These are phyloP conservation scores for Phaeoacremonium minimum DNA, from an alignment of 2,329 filamentous ascomycete species.

Conservation along the genomic window DNA sequence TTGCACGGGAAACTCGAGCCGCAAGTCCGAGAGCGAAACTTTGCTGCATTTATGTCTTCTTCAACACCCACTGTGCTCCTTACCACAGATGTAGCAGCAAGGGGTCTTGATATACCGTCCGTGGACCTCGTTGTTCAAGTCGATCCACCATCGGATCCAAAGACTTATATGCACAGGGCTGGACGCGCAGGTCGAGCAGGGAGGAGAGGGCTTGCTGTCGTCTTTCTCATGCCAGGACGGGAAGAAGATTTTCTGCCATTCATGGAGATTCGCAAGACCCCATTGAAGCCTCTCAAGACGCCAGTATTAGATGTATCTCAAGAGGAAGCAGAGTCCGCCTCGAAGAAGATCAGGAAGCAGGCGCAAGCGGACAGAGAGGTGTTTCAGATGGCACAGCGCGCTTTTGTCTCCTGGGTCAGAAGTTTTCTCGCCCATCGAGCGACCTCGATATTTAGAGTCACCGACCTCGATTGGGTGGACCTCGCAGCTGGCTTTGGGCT, in stretches of 20 bases:
- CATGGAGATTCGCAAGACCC: conserved; percentile 81
- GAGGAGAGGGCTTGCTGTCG: conserved; percentile 38
- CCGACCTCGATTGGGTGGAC: conserved; percentile 80
- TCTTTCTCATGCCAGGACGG: conserved; percentile 52
- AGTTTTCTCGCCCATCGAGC: conserved; percentile 90
- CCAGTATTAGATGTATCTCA: conserved; percentile 55
- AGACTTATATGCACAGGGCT: conserved; percentile 91
- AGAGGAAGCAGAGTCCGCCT: conserved; percentile 47
- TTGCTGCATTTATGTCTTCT: conserved; percentile 71
- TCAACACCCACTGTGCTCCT: conserved; percentile 75
- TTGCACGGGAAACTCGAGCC: conserved; percentile 90
- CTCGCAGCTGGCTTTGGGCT: conserved; percentile 82
- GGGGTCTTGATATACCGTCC: conserved; percentile 86
- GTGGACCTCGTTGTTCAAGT: conserved; percentile 90
- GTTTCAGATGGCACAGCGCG: conserved; percentile 84
- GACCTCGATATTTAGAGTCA: conserved; percentile 80
- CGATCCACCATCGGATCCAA: conserved; percentile 79
- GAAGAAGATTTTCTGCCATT: conserved; percentile 92
- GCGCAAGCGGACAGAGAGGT: conserved; percentile 58
- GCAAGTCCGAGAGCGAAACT: conserved; percentile 84
- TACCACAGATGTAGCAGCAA: conserved; percentile 87
- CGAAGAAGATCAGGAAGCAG: conserved; percentile 20
- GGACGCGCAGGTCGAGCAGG: conserved; percentile 89
- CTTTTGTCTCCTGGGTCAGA: conserved; percentile 90
- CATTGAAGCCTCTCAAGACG: conserved; percentile 60